Conservation (phyloP, 2,329 filamentous ascomycete species). For the Diaporthe nobilis region DNA sequence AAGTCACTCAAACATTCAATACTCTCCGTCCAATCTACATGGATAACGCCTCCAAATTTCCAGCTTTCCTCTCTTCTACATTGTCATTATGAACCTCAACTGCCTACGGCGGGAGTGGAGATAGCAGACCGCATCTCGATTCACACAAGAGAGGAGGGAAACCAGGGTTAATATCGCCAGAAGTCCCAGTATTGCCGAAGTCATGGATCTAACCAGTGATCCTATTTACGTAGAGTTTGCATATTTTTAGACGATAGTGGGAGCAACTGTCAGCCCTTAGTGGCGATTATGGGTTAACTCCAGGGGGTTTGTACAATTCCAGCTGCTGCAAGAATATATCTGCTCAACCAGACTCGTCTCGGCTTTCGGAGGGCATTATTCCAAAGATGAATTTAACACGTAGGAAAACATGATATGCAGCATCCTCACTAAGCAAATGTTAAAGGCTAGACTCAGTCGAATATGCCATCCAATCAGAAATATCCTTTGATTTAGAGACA, state of each 20-base stretch:
- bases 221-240: no score
- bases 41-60: not conserved
- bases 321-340: no score
- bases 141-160: not conserved
- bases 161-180: not conserved
- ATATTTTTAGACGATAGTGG: no score
- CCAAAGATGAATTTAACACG: not conserved
- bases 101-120: slow-evolving; percentile 50
- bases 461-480: not conserved
- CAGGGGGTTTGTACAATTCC: no score
- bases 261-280: not conserved
- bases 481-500: not conserved
- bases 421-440: not conserved
- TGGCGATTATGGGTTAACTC: no score
- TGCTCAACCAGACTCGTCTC: not conserved
- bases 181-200: not conserved
- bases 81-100: slow-evolving; percentile 47
- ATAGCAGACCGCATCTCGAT: not conserved
- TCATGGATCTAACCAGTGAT: no score
- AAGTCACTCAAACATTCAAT: not conserved
- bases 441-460: not conserved
- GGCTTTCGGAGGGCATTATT: not conserved
- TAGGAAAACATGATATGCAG: not conserved
- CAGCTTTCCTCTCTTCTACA: slow-evolving; percentile 54
- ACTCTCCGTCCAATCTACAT: not conserved